Percentiles rank a stretch among this genome's conserved stretches.
These are phyloP conservation scores for Aspergillus ostianus DNA, from an alignment of 495 filamentous ascomycete genomes.

Conservation along the genomic window DNA sequence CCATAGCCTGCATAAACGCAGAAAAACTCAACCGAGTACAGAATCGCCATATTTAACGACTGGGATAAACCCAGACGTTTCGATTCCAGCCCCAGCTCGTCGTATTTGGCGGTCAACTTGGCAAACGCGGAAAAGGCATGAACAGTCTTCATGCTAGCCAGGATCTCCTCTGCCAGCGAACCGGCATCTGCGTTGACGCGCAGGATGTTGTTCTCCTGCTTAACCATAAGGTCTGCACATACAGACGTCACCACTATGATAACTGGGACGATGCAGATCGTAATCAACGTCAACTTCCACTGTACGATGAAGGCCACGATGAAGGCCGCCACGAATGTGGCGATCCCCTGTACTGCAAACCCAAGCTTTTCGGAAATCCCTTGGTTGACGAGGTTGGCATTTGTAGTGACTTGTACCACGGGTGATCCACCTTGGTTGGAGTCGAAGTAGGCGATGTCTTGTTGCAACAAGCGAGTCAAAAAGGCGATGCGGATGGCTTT, in stretches of 20 bases:
- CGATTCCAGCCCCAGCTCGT: conserved; percentile 7
- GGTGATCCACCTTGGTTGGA: conserved; percentile 76
- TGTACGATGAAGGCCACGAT: conserved; percentile 29
- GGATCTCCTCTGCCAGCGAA: conserved; percentile 19
- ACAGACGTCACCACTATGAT: conserved; percentile 47
- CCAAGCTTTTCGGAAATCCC: conserved; percentile 34
- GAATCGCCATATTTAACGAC: conserved; percentile 1
- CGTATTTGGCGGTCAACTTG: conserved; percentile 12
- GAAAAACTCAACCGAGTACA: conserved; percentile 13
- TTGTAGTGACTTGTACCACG: conserved; percentile 70
- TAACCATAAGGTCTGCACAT: neutral
- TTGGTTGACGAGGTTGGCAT: conserved; percentile 29
- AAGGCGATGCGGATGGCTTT: neutral
- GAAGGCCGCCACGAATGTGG: conserved; percentile 32
- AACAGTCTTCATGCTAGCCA: conserved; percentile 12
- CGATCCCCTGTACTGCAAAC: conserved; percentile 22
- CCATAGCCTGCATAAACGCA: conserved; percentile 18
- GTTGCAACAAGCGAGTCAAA: conserved; percentile 23
- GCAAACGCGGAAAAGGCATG: conserved; percentile 17
- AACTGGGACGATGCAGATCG: conserved; percentile 14
- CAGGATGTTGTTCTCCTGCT: conserved; percentile 8
- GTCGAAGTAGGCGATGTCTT: conserved; percentile 83
- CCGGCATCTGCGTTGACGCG: conserved; percentile 13
- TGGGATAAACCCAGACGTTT: conserved; percentile 3
- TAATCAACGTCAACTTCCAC: conserved; percentile 33